Base-by-base conservation (phyloP, 768 basidiomycete genomes). In the Xerocomellus amylosporus region DNA sequence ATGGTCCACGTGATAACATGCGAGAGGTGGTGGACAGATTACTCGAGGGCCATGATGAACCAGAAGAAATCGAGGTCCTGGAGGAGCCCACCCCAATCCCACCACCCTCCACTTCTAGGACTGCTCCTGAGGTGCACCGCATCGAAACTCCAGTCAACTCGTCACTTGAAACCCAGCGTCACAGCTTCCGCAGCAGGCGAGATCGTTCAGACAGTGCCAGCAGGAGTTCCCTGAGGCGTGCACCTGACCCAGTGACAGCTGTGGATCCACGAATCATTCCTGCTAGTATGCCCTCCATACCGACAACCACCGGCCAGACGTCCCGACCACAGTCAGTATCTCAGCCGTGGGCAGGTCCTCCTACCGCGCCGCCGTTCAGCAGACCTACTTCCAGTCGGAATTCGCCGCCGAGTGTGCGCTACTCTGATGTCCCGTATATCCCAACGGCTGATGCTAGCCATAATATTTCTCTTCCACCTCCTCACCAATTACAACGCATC, bases 391-490 rank as follows among this genome's bases (percentile, higher is more conserved):
- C 67, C 14, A n/a, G 55, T 13, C 71, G 51, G 31, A 62, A 68
- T 30, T 69, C 61, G 0, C 56, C 49, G 2, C 54, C 54, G 10
- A 48, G 52, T 26, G 47, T 54, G 2, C 61, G 46, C 14, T 58
- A 41, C 15, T 15, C 58, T n/a, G 66, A 67, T 9, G 45, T 77
- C 9, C 79, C 74, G 5, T 82, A 71, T 53, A 80, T 83, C 50
- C 81, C 82, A 0, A 72, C n/a, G 43, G 76, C 55, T 36, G 75
- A 71, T 14, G 53, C 70, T 0, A 70, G 75, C 52, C 70, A 71
- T 10, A 64, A 70, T 19, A 79, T 80, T 17, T 55, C 66, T 5
- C 68, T 83, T n/a, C 80, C 80, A 6, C 76, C 81, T 19, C 82
- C 82, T 1, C 78, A 82, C 51, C 80, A 76, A 53, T 55, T 82